Conservation (phyloP, 768 basidiomycete genomes). For the Naganishia vishniacii region DNA sequence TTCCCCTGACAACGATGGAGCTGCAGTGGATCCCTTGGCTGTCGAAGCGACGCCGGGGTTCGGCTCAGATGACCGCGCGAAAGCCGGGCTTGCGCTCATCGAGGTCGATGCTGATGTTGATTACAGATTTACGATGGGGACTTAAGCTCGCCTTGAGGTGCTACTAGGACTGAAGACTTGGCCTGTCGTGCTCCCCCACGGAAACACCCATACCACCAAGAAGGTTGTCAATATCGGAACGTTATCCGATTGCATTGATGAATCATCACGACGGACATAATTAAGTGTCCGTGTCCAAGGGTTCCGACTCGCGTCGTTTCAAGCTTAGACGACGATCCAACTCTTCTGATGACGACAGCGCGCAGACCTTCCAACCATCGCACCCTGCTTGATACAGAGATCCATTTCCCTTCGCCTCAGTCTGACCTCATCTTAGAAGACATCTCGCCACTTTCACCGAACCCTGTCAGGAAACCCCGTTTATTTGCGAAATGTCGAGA, state of each 20-base stretch:
- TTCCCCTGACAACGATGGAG: neutral
- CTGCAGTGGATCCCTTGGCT: neutral
- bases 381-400: neutral
- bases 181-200: too few relatives aligned
- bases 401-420: neutral
- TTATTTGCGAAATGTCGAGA: constrained; percentile 54
- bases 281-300: neutral
- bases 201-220: too few relatives aligned
- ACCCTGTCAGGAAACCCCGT: neutral
- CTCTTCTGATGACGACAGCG: constrained; percentile 21
- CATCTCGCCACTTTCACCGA: neutral
- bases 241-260: constrained; percentile 2
- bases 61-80: neutral
- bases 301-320: constrained; percentile 18
- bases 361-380: neutral
- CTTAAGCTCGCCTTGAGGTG: too few relatives aligned
- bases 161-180: too few relatives aligned
- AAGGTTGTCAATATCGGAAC: neutral
- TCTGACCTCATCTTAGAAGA: too few relatives aligned
- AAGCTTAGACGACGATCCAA: neutral
- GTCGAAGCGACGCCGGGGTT: neutral
- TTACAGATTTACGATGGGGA: too few relatives aligned
- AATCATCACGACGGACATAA: neutral
- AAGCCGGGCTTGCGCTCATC: neutral
- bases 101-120: neutral